Base-by-base conservation (phyloP, 2,329 filamentous ascomycete genomes). In the Diaporthe eres region DNA sequence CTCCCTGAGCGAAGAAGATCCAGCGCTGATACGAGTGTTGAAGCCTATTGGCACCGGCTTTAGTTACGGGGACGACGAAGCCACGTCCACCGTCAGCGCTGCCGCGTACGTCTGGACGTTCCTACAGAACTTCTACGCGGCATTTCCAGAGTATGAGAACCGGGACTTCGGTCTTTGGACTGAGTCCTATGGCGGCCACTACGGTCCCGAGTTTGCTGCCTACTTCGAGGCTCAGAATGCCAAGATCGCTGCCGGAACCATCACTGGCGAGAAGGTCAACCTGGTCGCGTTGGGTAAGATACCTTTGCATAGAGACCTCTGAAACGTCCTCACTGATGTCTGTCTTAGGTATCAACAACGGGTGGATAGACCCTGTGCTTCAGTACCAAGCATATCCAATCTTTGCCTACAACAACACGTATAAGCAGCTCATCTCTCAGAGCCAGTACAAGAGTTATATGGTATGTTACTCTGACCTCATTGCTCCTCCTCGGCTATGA, bases 101-200 rank as follows among this genome's bases (percentile, higher is more conserved):
- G 87, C 88, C 4, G 84, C 85, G 0, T 85, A 85, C 67, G 85
- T 91, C n/a, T 92, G 89, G 90, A 86, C 84, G 3, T 83, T 91
- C n/a, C 81, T 91, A 65, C 90, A 92, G 80, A 87, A 87, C 1
- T 94, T 92, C 86, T 90, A 92, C 73, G 86, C 89, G 6, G 88
- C 90, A 42, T 94, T 94, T 75, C 91, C 91, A 0, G 86, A 87
- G 42, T 93, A 94, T 80, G 87, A 89, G 80, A 88, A 88, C 4
- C 88, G 88, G 58, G 88, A 92, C 76, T 88, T 91, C 75, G 87
- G 87, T 5, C 84, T 92, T 72, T 90, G 88, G 71, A 87, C 88
- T 7, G 85, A 88, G 77, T 88, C 87, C 0, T 92, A 92, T 76
- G 90, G 90, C 37, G 90, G 90, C n/a, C 87, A 89, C 74, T 91